phyloP scores from a whole-genome alignment of 2,329 filamentous ascomycete species.

The Aspergillus fumigatiaffinis region DNA sequence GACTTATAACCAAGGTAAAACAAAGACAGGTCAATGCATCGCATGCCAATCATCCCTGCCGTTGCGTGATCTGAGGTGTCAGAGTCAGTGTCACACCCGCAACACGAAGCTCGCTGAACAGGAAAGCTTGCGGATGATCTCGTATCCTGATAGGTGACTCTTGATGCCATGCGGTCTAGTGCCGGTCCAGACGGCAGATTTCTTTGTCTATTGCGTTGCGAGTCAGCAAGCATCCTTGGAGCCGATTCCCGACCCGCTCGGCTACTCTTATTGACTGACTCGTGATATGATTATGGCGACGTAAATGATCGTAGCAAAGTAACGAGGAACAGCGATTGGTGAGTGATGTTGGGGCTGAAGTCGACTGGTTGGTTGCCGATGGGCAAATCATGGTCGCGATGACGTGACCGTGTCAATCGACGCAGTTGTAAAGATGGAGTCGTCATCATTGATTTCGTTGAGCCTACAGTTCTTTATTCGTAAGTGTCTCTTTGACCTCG shows the following conservation, averaged over 20 bases:
- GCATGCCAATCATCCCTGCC: background rate
- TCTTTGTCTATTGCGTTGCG: background rate
- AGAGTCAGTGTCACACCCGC: background rate
- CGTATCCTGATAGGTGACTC: background rate
- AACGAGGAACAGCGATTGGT: background rate
- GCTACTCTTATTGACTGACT: background rate
- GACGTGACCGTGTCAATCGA: background rate
- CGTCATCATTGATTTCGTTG: too few relatives aligned
- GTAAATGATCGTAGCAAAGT: background rate
- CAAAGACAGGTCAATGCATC: background rate
- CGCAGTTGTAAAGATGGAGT: too few relatives aligned
- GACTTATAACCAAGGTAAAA: background rate
- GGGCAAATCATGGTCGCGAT: background rate
- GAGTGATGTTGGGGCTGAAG: background rate
- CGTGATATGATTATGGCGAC: background rate
- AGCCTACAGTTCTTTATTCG: too few relatives aligned
- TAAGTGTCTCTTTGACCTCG: too few relatives aligned
- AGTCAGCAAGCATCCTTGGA: background rate
- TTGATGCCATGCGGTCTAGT: too few relatives aligned
- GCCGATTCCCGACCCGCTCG: too few relatives aligned
- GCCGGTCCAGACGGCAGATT: background rate
- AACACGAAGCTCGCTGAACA: background rate
- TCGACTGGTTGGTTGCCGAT: background rate
- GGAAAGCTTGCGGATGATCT: background rate
- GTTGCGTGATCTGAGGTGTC: background rate